Evolutionary conservation across 129 eudicot species (phyloP).

Genomic region (Apium graveolens): DNA sequence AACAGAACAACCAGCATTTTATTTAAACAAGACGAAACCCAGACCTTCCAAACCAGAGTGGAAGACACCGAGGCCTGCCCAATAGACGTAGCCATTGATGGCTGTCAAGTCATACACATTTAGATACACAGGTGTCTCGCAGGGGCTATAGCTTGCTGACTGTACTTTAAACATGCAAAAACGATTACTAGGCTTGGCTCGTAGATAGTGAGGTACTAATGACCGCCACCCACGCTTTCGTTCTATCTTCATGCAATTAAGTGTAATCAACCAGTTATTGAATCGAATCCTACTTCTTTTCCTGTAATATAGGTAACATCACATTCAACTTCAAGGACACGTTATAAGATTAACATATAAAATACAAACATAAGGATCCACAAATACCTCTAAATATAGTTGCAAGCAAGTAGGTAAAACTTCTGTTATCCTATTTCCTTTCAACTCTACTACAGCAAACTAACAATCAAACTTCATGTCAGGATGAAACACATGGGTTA

Average conservation of each 20-base stretch:
- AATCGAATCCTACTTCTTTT: constrained; percentile 21
- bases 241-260: constrained; percentile 49
- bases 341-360: background rate
- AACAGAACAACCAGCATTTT: background rate
- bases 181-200: constrained; percentile 40
- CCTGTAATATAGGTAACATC: constrained; percentile 23
- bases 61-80: constrained; percentile 94
- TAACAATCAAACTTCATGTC: background rate
- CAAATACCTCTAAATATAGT: background rate
- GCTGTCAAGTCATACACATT: constrained; percentile 89
- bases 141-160: constrained; percentile 40
- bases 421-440: background rate
- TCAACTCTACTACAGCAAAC: background rate
- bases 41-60: constrained; percentile 91
- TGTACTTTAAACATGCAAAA: constrained; percentile 57
- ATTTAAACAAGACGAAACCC: background rate
- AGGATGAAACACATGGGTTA: background rate
- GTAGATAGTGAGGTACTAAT: constrained; percentile 44
- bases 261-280: constrained; percentile 16
- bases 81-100: constrained; percentile 57
- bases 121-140: constrained; percentile 70
- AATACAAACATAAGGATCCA: background rate
- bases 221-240: constrained; percentile 26
- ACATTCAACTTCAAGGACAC: background rate
- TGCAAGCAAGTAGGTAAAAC: background rate